Evolutionary conservation across 805 yeast genomes (phyloP), one percentile per base, ranked within the genome.

Genomic region (Candida succiphila): DNA sequence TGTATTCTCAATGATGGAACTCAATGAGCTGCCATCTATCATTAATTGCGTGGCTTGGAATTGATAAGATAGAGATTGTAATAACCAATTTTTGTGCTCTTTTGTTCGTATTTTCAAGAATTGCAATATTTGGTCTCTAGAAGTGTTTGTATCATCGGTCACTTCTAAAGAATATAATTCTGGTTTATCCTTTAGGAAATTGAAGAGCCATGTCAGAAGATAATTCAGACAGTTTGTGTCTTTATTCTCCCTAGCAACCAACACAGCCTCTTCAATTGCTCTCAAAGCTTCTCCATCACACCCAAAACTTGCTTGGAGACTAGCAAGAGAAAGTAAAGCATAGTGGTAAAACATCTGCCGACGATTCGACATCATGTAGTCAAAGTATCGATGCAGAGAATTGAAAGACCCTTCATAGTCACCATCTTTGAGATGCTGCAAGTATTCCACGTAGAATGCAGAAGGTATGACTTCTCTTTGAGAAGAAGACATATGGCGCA

Each of bases 241-340:
- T 40, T 77, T 77, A 44, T 80, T 78, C 46, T 87, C 95, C 43
- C 96, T 62, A 0, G 96, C 96, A 3, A 87, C 86, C 6, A 81
- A 65, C 3, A 86, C 80, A 0, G 96, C 92, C 51, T 87, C 96
- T 40, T 81, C 85, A 7, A 86, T 81, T 1, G 94, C 79, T 41
- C 78, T 67, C 12, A 85, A 51, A 0, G 95, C 94, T 38, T 79
- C 79, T 10, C 66, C 67, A 40, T 70, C 69, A 36, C 77, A 75
- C 20, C 77, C 75, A 50, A 80, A 82, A 33, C 69, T 71, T 17
- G 79, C 77, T 42, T 84, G 86, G 27, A 83, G 56, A 0, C 82
- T 65, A 0, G 92, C 94, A 31, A 80, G 58, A 2, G 82, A 76
- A 15, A 84, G 62, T 22, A 85, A 59, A 1, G 94, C 88, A 51